These are phyloP conservation scores for Geotrichum candidum DNA, from an alignment of 1,139 yeast genomes.

Conservation along the genomic window DNA sequence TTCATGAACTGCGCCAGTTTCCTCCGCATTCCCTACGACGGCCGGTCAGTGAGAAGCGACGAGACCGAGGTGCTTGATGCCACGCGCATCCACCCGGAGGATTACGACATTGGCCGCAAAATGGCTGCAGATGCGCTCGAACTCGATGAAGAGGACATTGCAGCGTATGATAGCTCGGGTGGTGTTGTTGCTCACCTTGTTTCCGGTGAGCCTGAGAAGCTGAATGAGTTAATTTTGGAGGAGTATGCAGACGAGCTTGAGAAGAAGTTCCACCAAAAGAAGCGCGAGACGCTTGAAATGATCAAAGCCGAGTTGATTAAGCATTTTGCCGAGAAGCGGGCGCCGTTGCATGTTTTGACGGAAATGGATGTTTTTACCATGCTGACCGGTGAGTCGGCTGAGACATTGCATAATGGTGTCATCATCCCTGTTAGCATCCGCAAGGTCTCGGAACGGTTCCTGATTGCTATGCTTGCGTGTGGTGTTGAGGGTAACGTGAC, in stretches of 20 bases:
- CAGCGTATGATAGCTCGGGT: conserved; percentile 67
- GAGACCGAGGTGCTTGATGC: conserved; percentile 82
- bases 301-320: conserved; percentile 83
- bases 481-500: conserved; percentile 67
- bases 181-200: conserved; percentile 80
- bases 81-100: conserved; percentile 96
- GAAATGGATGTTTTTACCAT: conserved; percentile 75
- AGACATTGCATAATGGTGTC: conserved; percentile 61
- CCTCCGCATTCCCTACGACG: conserved; percentile 70
- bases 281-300: conserved; percentile 76
- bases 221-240: conserved; percentile 81
- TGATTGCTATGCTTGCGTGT: conserved; percentile 64
- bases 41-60: conserved; percentile 44
- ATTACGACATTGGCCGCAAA: conserved; percentile 88
- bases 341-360: conserved; percentile 60
- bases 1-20: conserved; percentile 92
- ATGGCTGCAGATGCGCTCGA: conserved; percentile 98
- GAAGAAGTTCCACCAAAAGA: conserved; percentile 64
- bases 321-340: conserved; percentile 80
- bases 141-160: conserved; percentile 88
- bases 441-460: conserved; percentile 44
- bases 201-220: conserved; percentile 76
- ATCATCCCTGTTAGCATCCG: conserved; percentile 72
- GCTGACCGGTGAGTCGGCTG: conserved; percentile 80
- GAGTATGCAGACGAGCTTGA: conserved; percentile 93